A percentile compares a stretch with the other conserved stretches of the same genome.
These are phyloP conservation scores for Lolium multiflorum DNA, from an alignment of 176 grass and related monocot genomes.

Conservation along the genomic window DNA sequence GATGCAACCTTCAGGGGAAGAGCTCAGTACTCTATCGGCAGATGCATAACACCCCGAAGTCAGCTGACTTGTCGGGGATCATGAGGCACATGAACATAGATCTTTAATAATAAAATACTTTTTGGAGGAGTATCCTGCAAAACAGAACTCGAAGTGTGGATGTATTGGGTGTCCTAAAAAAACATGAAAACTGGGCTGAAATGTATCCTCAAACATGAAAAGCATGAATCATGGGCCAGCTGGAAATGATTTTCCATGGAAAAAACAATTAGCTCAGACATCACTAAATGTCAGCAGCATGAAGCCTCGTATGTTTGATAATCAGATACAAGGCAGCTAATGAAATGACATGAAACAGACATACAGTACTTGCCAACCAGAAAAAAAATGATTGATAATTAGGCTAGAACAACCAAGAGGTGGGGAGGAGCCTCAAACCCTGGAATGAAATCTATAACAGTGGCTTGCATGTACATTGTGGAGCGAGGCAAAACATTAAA, in stretches of 20 bases:
- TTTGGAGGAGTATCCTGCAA: background rate
- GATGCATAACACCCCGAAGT: too few relatives aligned
- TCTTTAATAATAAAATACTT: background rate
- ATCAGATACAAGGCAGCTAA: background rate
- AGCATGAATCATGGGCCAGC: background rate
- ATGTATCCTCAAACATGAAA: background rate
- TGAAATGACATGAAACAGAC: background rate
- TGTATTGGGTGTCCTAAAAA: background rate
- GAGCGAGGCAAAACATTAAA: background rate
- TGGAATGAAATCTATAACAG: background rate
- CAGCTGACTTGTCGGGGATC: too few relatives aligned
- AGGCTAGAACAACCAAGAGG: background rate
- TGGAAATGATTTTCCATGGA: background rate
- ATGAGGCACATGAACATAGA: too few relatives aligned
- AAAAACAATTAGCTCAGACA: background rate
- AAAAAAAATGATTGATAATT: background rate
- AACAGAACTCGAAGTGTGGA: too few relatives aligned
- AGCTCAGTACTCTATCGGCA: too few relatives aligned
- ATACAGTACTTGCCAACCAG: background rate
- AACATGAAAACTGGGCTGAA: background rate
- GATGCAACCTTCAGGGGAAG: too few relatives aligned
- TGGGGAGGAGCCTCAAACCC: background rate
- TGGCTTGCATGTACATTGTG: background rate
- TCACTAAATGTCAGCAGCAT: background rate
- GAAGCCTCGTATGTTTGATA: background rate